A percentile compares a stretch with the other conserved stretches of the same genome.
phyloP scores from a whole-genome alignment of 2,329 filamentous ascomycete genomes.

The Xylaria multiplex region DNA sequence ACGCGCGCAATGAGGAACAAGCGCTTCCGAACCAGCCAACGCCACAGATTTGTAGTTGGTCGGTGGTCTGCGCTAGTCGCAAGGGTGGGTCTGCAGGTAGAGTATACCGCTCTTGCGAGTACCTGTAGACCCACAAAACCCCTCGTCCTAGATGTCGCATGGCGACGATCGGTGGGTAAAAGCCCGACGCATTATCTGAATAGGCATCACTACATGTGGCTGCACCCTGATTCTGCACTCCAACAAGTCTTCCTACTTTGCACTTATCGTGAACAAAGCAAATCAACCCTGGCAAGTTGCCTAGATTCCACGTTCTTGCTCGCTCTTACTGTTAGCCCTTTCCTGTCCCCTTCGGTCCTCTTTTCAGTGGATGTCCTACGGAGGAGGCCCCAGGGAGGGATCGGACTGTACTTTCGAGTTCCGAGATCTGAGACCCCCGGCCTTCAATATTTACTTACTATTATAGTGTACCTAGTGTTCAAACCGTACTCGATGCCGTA shows the following conservation, averaged over 20 bases:
- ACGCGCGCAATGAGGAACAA: conserved; percentile 44
- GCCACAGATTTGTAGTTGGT: conserved; percentile 23
- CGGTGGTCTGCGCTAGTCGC: conserved; percentile 30
- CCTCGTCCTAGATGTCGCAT: conserved; percentile 43
- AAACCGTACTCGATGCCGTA: too few relatives aligned
- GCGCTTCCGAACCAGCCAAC: conserved; percentile 23
- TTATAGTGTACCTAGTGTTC: background rate
- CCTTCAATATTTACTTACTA: background rate
- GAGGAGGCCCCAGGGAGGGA: conserved; percentile 6
- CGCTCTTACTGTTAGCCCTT: conserved; percentile 1
- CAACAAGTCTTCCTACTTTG: conserved; percentile 32
- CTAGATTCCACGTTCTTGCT: conserved; percentile 11
- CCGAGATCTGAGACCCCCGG: conserved; percentile 29
- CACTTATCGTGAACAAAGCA: conserved; percentile 8
- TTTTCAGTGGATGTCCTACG: conserved; percentile 4
- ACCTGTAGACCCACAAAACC: conserved; percentile 27
- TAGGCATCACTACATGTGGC: conserved; percentile 36
- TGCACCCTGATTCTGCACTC: conserved; percentile 26
- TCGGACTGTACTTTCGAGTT: conserved; percentile 23
- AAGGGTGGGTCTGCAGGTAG: conserved; percentile 24
- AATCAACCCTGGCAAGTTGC: conserved; percentile 6
- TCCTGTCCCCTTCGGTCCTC: conserved; percentile 6
- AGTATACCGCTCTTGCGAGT: conserved; percentile 16
- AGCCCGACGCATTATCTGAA: conserved; percentile 41
- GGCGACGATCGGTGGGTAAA: conserved; percentile 45